phyloP scores from a whole-genome alignment of 345 rosid genomes.

The Raphanus sativus region DNA sequence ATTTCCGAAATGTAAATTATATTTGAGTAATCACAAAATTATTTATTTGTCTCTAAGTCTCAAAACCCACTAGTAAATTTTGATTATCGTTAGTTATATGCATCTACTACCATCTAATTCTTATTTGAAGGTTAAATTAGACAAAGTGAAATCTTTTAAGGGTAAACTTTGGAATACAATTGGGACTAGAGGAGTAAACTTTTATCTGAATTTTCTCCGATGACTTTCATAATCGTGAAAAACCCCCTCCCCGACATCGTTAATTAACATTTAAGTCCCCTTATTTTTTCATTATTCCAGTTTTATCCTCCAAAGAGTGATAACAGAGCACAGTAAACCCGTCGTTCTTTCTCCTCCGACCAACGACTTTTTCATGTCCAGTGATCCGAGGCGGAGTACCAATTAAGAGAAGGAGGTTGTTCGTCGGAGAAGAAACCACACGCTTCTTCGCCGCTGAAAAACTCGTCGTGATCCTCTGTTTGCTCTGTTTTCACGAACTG shows the following conservation, averaged over 20 bases:
- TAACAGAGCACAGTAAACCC: not conserved
- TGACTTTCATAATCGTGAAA: not conserved
- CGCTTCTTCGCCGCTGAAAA: constrained; percentile 74
- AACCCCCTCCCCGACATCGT: constrained; percentile 1
- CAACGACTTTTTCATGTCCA: constrained; percentile 24
- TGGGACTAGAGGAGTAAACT: not conserved
- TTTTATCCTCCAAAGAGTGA: constrained; percentile 16
- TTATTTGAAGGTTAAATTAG: not conserved
- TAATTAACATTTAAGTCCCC: constrained; percentile 4
- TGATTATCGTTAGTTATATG: not conserved
- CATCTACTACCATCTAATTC: not conserved
- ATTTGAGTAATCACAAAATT: not conserved
- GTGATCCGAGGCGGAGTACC: constrained; percentile 56
- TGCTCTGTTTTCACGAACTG: constrained; percentile 75
- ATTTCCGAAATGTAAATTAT: not conserved
- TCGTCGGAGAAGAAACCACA: constrained; percentile 89
- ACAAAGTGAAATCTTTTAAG: not conserved
- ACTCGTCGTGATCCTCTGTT: constrained; percentile 56
- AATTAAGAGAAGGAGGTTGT: constrained; percentile 75
- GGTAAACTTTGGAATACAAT: not conserved
- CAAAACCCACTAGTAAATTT: not conserved
- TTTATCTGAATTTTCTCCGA: not conserved
- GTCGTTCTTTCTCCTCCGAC: not conserved
- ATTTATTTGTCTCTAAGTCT: not conserved
- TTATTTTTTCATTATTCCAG: constrained; percentile 7